Evolutionary conservation across 108 stramenopile genomes (phyloP).

Genomic region (Tribonema minus): DNA sequence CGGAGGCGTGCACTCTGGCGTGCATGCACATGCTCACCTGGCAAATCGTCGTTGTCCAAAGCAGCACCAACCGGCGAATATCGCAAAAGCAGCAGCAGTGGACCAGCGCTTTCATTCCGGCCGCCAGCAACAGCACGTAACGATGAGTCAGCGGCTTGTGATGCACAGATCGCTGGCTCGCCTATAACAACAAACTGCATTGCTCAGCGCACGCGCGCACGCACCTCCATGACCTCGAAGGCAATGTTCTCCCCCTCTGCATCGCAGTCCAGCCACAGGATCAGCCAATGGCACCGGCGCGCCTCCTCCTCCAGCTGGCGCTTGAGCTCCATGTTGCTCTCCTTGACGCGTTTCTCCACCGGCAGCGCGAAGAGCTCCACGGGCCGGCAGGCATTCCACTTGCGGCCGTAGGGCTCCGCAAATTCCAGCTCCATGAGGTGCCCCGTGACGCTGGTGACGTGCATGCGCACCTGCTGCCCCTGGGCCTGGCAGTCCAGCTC

Average conservation of each 20-base stretch:
- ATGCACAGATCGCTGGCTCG: too few species aligned
- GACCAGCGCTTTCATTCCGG: too few species aligned
- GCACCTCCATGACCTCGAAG: conserved; percentile 82
- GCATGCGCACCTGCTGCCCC: conserved; percentile 15
- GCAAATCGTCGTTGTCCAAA: too few species aligned
- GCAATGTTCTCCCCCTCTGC: conserved; percentile 96
- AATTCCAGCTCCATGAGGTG: conserved; percentile 95
- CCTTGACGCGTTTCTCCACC: conserved; percentile 29
- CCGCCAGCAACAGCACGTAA: too few species aligned
- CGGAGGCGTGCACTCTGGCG: too few species aligned
- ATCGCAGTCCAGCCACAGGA: conserved; percentile 98
- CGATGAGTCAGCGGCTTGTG: too few species aligned
- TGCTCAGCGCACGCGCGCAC: too few species aligned
- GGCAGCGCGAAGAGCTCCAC: conserved; percentile 64
- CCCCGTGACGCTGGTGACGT: conserved; percentile 82
- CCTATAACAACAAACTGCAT: not conserved
- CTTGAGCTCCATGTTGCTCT: conserved; percentile 21
- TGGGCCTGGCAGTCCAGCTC: conserved; percentile 34
- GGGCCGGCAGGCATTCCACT: conserved; percentile 85
- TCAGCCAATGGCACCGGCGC: conserved; percentile 60
- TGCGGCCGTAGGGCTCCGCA: conserved; percentile 66
- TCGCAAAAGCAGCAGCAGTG: too few species aligned
- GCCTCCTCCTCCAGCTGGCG: conserved; percentile 37
- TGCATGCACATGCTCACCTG: too few species aligned
- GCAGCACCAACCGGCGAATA: too few species aligned